These are phyloP conservation scores for Gnomoniopsis smithogilvyi DNA, from an alignment of 2,329 filamentous ascomycete species.

Conservation along the genomic window DNA sequence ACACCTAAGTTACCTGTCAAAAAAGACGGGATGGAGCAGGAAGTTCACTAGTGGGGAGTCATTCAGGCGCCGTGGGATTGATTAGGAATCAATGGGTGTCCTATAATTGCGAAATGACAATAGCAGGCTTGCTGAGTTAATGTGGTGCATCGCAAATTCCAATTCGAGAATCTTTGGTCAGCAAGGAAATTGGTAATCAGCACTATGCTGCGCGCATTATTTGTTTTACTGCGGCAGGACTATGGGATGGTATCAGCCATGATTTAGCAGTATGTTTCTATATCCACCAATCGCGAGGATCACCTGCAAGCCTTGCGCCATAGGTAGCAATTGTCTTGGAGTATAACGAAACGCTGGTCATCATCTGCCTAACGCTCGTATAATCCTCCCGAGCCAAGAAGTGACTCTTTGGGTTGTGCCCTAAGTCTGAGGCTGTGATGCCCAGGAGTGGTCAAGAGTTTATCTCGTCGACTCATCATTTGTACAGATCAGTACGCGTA, in stretches of 20 bases:
- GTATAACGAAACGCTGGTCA: no score
- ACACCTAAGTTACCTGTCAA: no score
- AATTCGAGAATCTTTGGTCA: neutral
- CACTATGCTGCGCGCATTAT: no score
- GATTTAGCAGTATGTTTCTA: no score
- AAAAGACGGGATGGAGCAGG: neutral
- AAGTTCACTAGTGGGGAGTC: no score
- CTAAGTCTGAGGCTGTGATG: neutral
- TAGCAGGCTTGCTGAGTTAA: neutral
- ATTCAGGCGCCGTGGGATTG: neutral
- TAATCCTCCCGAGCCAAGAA: no score
- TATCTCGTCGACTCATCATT: conserved; percentile 6
- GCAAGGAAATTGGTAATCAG: conserved; percentile 5
- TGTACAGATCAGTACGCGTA: neutral
- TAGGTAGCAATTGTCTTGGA: neutral
- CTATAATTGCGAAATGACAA: neutral
- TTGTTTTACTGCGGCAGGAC: no score
- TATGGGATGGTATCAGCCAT: no score
- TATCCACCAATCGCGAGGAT: neutral
- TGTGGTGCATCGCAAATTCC: neutral
- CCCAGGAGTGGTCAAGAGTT: no score
- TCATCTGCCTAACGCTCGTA: no score
- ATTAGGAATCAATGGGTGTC: conserved; percentile 8
- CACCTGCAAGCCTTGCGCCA: neutral
- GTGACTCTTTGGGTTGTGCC: neutral